Evolutionary conservation across 345 rosid species (phyloP), one percentile per base, ranked within the genome.

Genomic region (Zanthoxylum bungeanum): DNA sequence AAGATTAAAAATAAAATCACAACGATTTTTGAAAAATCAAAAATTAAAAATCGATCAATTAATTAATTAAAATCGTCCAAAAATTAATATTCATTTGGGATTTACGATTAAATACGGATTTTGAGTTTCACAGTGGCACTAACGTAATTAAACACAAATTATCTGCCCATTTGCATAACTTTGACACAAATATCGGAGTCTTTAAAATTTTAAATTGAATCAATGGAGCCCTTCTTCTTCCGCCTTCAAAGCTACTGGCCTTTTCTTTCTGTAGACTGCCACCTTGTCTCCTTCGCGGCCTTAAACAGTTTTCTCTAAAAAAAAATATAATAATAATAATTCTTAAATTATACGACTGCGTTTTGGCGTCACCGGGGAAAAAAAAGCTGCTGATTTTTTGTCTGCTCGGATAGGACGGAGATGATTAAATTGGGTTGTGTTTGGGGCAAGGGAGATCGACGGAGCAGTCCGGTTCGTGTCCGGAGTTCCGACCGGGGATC

Each of bases 371-470:
- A 12, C 69, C 73, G 76, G 76, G 49, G 1, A 11, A 44, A 44
- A 44, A 44, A 44, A 17, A 69, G 67, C 39, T 22, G 16, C 31
- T 63, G 66, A 28, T 58, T 67, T 47, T n/a, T 66, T 27, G n/a
- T 19, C 31, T 1, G 28, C 14, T 68, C 66, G 31, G 75, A 79
- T 82, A 83, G 60, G 22, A 36, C 27, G 74, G 44, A 44, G 44
- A 6, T 69, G 58, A 66, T 39, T 22, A 39, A 44, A 76, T 88
- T 90, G 97, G 97, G 97, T 36, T 91, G 97, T 76, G 82, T 91
- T 59, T 60, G 73, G 47, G 81, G 91, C 64, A 91, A 83, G 76
- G 64, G 74, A 14, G 78, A 63, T 11, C 79, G 51, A n/a, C 81
- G 66, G 50, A 74, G 50, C 59, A 30, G 58, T 69, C 79, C 36